Evolutionary conservation across 768 basidiomycete genomes (phyloP).

Genomic region (Tulasnella sp.): DNA sequence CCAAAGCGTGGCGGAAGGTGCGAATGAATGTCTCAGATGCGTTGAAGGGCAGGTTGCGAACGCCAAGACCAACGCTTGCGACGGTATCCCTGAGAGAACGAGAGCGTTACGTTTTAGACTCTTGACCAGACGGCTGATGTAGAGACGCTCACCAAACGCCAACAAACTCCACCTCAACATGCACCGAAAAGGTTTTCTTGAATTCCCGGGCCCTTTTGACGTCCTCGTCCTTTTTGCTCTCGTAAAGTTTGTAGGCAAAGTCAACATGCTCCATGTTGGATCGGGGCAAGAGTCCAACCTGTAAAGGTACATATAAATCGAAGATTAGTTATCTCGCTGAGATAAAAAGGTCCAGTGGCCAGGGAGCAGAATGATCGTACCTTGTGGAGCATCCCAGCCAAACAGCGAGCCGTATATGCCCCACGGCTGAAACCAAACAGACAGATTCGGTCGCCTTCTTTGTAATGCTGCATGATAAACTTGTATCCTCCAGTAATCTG

Average conservation of each 20-base stretch:
- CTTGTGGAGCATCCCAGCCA: conserved; percentile 31
- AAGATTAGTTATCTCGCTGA: no score
- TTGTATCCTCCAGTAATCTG: conserved; percentile 26
- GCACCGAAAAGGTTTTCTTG: conserved; percentile 33
- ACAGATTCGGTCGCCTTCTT: conserved; percentile 26
- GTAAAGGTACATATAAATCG: background rate
- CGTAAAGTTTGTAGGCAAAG: conserved; percentile 25
- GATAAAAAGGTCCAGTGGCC: no score
- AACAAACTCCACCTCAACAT: conserved; percentile 34
- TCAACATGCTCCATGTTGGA: conserved; percentile 21
- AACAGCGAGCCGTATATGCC: conserved; percentile 30
- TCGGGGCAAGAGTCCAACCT: conserved; percentile 26
- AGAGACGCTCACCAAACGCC: conserved; percentile 32
- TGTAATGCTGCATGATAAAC: conserved; percentile 26
- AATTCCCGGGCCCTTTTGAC: conserved; percentile 30
- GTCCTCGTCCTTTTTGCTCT: background rate
- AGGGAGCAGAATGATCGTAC: conserved; percentile 5
- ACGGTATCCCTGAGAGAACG: conserved; percentile 33
- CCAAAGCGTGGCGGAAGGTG: conserved; percentile 34
- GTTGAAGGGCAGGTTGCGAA: conserved; percentile 34
- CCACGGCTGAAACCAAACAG: conserved; percentile 33
- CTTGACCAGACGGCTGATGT: background rate
- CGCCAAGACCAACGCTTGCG: conserved; percentile 31
- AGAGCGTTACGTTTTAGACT: background rate
- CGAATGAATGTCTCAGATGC: conserved; percentile 31